These are phyloP conservation scores for Arthrinium phaeospermum DNA, from an alignment of 2,329 filamentous ascomycete genomes.

Conservation along the genomic window DNA sequence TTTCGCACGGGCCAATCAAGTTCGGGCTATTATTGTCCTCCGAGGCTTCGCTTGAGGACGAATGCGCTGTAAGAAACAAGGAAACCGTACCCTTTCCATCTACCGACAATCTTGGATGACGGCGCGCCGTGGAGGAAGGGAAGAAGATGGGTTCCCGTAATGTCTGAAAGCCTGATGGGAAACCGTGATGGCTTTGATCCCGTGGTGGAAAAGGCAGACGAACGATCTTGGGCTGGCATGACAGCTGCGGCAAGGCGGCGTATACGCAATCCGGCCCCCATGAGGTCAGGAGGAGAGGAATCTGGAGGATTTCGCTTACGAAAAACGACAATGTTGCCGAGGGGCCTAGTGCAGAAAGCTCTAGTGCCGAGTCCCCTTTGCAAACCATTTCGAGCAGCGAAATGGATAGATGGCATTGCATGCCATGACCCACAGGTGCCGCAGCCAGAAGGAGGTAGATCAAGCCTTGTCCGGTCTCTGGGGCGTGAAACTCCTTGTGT, in stretches of 20 bases:
- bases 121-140: background rate
- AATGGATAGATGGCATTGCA: background rate
- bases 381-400: background rate
- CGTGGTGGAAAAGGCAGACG: background rate
- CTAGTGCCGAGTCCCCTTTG: background rate
- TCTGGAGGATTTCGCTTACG: background rate
- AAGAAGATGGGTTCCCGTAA: background rate
- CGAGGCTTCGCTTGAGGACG: background rate
- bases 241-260: background rate
- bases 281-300: background rate
- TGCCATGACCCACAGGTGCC: background rate
- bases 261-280: background rate
- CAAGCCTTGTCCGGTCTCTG: background rate
- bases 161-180: background rate
- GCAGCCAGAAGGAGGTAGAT: background rate
- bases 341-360: background rate
- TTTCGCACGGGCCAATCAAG: background rate
- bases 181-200: background rate
- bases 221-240: background rate
- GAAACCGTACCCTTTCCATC: background rate
- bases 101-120: background rate
- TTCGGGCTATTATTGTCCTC: background rate
- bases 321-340: background rate
- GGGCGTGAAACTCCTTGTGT: background rate
- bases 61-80: background rate